phyloP scores from a whole-genome alignment of 2,329 filamentous ascomycete species.

The Dactylellina cionopaga region DNA sequence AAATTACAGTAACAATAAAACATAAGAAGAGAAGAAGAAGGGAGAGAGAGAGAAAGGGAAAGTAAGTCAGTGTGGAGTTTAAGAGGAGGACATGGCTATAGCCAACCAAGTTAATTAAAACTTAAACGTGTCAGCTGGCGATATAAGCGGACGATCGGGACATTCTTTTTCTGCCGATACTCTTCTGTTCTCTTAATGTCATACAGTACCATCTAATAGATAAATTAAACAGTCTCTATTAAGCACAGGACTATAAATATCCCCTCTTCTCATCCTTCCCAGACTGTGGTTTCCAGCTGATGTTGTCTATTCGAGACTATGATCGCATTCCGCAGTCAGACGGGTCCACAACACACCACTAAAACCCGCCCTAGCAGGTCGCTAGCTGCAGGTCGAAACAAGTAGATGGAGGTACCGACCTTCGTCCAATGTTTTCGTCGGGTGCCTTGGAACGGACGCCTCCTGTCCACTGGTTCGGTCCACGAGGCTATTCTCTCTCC shows the following conservation, averaged over 20 bases:
- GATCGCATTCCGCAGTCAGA: slow-evolving; percentile 9
- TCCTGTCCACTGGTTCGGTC: slow-evolving; percentile 50
- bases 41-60: background rate
- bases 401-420: background rate
- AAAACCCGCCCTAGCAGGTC: background rate
- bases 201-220: no score
- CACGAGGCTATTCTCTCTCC: slow-evolving; percentile 26
- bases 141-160: no score
- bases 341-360: background rate
- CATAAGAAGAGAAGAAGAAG: background rate
- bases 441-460: slow-evolving; percentile 22
- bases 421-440: slow-evolving; percentile 18
- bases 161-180: no score
- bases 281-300: background rate
- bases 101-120: no score
- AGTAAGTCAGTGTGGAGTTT: background rate
- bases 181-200: no score
- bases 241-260: no score
- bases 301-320: background rate
- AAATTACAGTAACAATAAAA: background rate
- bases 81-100: no score
- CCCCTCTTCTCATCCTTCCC: background rate
- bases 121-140: no score
- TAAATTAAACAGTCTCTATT: no score
- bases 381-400: background rate